Evolutionary conservation across 352 stramenopile genomes (phyloP), one percentile per base, ranked within the genome.

Genomic region (Phytopythium cucurbitacearum): DNA sequence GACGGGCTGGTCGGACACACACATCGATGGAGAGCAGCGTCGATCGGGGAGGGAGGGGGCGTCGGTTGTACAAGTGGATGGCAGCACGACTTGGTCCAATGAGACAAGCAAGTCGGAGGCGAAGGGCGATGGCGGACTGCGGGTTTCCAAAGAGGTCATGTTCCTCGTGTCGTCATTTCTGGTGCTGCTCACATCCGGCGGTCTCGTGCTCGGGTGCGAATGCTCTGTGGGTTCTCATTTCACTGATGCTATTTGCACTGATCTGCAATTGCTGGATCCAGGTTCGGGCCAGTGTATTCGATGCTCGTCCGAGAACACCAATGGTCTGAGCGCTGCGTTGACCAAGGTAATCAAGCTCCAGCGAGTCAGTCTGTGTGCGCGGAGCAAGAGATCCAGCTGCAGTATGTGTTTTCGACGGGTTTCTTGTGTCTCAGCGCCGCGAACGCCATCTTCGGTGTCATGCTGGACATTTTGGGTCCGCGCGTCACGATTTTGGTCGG

Each of bases 391-490:
- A 64, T 92, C 38, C 67, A 60, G 4, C 70, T 93, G 38, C 82
- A 93, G 62, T 88, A 85, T 48, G 74, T 89, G 9, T 93, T 89
- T 50, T 87, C 77, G 3, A 92, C 82, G 7, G 74, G 69, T 1
- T 93, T 93, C 37, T 63, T 93, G 36, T 88, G 80, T 54, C 69
- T 93, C 11, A 93, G 83, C 52, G 80, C 76, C 3, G 80, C 83
- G 13, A 93, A 93, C 44, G 83, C 79, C 10, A 75, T 87, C 48
- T 93, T 93, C 38, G 83, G 80, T 1, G 67, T 93, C 28, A 72
- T 87, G 45, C 60, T 93, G 15, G 83, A 93, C 51, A 57, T 88
- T 13, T 64, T 86, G 10, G 83, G 83, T 0, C 83, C 83, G 7
- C 65, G 80, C 0, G 40, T 72, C 5, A 86, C 80, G 0, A 79